A percentile compares a stretch with the other conserved stretches of the same genome.
These are phyloP conservation scores for Suhomyces ambrosiae DNA, from an alignment of 1,139 yeast genomes.

Conservation along the genomic window DNA sequence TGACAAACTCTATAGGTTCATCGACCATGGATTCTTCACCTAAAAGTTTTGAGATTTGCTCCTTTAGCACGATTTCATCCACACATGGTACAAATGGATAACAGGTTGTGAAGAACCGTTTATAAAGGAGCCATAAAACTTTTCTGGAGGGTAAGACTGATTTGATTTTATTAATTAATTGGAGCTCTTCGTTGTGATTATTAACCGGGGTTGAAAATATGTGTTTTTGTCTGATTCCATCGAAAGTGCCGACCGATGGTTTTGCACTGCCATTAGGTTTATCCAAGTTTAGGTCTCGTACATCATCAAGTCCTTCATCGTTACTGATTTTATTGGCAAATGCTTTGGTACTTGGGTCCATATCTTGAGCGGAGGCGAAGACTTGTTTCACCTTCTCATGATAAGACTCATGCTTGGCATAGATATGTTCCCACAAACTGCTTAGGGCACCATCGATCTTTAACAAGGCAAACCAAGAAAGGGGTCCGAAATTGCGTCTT, in stretches of 20 bases:
- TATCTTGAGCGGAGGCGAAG: constrained; percentile 4
- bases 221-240: constrained; percentile 1
- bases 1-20: constrained; percentile 19
- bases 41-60: constrained; percentile 25
- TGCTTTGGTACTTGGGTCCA: constrained; percentile 10
- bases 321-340: constrained; percentile 15
- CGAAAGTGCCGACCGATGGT: constrained; percentile 1
- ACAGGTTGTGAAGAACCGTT: constrained; percentile 45
- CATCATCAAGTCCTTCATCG: constrained; percentile 19
- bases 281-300: constrained; percentile 4
- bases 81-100: constrained; percentile 54
- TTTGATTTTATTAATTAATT: constrained; percentile 25
- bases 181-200: constrained; percentile 23
- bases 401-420: constrained; percentile 4
- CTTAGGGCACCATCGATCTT: constrained; percentile 27
- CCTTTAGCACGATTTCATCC: constrained; percentile 42
- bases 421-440: constrained; percentile 22
- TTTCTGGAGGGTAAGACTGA: constrained; percentile 40
- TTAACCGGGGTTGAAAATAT: background rate
- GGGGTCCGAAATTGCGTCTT: constrained; percentile 33
- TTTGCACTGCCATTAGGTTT: background rate
- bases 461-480: constrained; percentile 38
- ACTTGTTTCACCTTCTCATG: constrained; percentile 8
- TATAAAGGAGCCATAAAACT: constrained; percentile 34
- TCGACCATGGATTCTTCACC: constrained; percentile 19